A percentile compares a stretch with the other conserved stretches of the same genome.
These are phyloP conservation scores for Endogone sp. DNA, from an alignment of 192 early-diverging fungal species.

Conservation along the genomic window DNA sequence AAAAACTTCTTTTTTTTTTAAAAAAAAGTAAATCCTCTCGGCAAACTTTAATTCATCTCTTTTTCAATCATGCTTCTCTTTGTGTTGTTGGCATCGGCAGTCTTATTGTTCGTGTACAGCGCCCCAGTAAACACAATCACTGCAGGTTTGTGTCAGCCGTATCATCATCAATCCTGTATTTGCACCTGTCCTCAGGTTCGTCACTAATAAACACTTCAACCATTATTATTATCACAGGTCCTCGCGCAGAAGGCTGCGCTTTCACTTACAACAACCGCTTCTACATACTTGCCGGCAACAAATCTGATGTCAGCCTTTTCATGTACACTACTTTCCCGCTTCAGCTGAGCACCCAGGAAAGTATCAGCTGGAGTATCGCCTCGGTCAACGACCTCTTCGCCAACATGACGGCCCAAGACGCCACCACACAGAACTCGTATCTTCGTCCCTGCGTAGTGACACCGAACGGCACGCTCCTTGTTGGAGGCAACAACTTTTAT, in stretches of 20 bases:
- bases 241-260: neutral
- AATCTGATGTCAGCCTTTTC: neutral
- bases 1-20: no score
- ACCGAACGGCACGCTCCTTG: neutral
- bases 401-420: neutral
- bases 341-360: neutral
- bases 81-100: no score
- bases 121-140: no score
- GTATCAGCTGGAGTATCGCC: neutral
- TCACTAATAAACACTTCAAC: no score
- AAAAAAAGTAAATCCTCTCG: no score
- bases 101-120: no score
- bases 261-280: neutral
- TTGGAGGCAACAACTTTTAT: neutral
- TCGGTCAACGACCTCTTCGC: neutral
- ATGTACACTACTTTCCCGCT: neutral
- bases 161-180: no score
- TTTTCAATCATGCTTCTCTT: no score
- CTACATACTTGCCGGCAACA: neutral
- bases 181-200: no score
- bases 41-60: no score
- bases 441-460: neutral
- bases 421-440: neutral
- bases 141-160: no score
- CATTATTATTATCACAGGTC: neutral